Conservation (phyloP, 176 grass and related monocot genomes). For the Oryza meridionalis region DNA sequence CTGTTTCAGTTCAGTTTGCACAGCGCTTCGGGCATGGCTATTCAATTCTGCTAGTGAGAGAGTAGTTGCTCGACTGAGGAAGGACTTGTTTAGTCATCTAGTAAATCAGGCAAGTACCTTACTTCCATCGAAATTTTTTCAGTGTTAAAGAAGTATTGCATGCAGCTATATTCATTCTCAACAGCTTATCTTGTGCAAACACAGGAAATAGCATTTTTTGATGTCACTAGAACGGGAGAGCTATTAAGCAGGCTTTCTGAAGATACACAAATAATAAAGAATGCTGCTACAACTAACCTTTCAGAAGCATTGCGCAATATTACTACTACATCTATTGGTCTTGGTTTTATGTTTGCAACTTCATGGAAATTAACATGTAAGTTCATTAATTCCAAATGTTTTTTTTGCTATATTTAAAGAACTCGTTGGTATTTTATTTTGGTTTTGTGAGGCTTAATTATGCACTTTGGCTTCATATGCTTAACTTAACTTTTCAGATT, state of each 20-base stretch:
- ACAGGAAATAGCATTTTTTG: constrained; percentile 98
- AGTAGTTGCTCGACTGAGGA: constrained; percentile 92
- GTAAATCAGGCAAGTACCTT: constrained; percentile 67
- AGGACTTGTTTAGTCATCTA: constrained; percentile 97
- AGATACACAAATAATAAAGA: constrained; percentile 99
- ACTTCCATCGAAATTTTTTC: not conserved
- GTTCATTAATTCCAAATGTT: constrained; percentile 34
- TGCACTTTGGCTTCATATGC: constrained; percentile 9
- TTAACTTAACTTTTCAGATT: constrained; percentile 17
- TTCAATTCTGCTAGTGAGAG: constrained; percentile 95
- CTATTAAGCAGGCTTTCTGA: constrained; percentile 97
- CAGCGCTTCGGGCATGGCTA: constrained; percentile 78
- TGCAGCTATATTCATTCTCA: not conserved
- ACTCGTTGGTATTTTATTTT: constrained; percentile 11
- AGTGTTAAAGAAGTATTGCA: not conserved
- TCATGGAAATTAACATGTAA: constrained; percentile 98
- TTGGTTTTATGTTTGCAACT: constrained; percentile 96
- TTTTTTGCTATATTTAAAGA: constrained; percentile 25
- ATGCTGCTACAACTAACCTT: constrained; percentile 95
- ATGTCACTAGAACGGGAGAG: constrained; percentile 94
- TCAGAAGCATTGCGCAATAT: constrained; percentile 92
- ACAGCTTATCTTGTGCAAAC: constrained; percentile 23
- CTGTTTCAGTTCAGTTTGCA: constrained; percentile 90
- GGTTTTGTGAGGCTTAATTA: not conserved
- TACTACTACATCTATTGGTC: constrained; percentile 86